phyloP scores from a whole-genome alignment of 2,329 filamentous ascomycete species.

The Hypoxylon sp. region DNA sequence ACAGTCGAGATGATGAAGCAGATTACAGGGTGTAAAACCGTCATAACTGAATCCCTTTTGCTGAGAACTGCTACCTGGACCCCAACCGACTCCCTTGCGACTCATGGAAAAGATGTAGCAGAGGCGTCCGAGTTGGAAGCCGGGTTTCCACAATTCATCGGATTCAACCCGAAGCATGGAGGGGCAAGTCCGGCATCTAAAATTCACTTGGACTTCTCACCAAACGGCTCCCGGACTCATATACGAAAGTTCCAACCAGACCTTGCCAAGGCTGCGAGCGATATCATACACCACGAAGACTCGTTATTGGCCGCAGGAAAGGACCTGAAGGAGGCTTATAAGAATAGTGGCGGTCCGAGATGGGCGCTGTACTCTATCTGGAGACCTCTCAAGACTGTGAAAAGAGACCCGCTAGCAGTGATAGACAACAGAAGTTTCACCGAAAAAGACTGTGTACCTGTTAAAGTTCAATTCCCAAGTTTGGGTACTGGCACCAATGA shows the following conservation, averaged over 20 bases:
- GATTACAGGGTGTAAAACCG: constrained; percentile 20
- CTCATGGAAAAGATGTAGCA: constrained; percentile 10
- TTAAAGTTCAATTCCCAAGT: constrained; percentile 3
- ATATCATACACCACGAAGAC: constrained; percentile 28
- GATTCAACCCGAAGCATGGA: constrained; percentile 17
- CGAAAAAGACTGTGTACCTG: constrained; percentile 10
- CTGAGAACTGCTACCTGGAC: constrained; percentile 18
- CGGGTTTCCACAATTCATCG: constrained; percentile 25
- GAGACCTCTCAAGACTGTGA: constrained; percentile 19
- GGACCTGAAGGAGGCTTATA: constrained; percentile 14
- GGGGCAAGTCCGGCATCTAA: constrained; percentile 20
- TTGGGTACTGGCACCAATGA: background rate
- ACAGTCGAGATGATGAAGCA: constrained; percentile 22
- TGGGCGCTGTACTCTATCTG: constrained; percentile 25
- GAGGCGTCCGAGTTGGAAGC: constrained; percentile 18
- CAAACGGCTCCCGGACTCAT: constrained; percentile 12
- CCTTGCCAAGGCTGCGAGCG: constrained; percentile 6
- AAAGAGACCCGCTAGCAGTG: constrained; percentile 18
- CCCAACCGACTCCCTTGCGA: constrained; percentile 10
- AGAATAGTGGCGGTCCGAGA: constrained; percentile 12
- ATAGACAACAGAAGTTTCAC: constrained; percentile 5
- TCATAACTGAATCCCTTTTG: constrained; percentile 12
- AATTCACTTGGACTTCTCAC: constrained; percentile 23
- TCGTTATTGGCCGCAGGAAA: background rate
- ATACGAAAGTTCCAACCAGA: constrained; percentile 18